phyloP scores from a whole-genome alignment of 2,329 filamentous ascomycete species.

The Paradendryphiella salina region DNA sequence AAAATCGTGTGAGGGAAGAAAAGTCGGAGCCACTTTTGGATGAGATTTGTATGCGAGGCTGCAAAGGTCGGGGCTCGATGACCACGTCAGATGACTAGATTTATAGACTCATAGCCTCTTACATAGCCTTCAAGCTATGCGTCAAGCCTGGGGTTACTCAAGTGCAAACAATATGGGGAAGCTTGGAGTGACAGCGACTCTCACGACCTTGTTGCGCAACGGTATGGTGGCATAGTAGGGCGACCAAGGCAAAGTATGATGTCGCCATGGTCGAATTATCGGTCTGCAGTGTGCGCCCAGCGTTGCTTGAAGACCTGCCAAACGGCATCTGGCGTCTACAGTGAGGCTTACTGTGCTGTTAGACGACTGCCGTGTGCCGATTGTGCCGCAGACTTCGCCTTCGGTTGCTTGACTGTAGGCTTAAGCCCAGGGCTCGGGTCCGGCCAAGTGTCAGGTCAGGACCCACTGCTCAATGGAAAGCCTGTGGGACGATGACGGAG shows the following conservation, averaged over 20 bases:
- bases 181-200: neutral
- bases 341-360: neutral
- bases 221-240: neutral
- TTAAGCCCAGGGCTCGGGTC: neutral
- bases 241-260: constrained; percentile 1
- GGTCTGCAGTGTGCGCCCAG: neutral
- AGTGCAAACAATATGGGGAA: neutral
- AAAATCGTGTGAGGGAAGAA: constrained; percentile 14
- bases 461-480: constrained; percentile 1
- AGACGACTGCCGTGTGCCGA: constrained; percentile 4
- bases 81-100: neutral
- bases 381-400: neutral
- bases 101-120: neutral
- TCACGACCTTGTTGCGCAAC: neutral
- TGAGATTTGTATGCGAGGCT: neutral
- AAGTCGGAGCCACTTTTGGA: neutral
- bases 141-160: neutral
- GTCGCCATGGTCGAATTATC: neutral
- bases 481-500: constrained; percentile 13
- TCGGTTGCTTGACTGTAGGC: neutral
- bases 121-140: neutral
- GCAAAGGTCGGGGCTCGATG: neutral
- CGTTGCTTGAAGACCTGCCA: neutral
- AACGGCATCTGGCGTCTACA: neutral
- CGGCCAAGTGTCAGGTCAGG: neutral